Percentiles rank a stretch among this genome's conserved stretches.
Conservation (phyloP, 2,329 filamentous ascomycete species). For the Neophaeococcomyces aloes region DNA sequence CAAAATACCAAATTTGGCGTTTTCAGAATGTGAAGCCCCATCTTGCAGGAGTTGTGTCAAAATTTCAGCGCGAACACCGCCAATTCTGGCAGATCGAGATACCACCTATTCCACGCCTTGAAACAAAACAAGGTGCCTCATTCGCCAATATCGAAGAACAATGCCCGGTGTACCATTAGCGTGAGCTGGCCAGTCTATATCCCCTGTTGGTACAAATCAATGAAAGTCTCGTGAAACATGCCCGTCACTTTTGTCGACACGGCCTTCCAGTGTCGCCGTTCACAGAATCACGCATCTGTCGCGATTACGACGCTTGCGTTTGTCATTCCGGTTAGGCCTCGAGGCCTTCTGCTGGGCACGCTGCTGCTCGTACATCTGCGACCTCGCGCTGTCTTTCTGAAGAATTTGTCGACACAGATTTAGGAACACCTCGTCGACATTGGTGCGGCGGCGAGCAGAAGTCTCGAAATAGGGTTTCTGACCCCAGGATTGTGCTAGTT, state of each 20-base stretch:
- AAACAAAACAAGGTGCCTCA: too few species aligned
- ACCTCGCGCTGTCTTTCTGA: constrained; percentile 48
- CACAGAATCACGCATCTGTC: constrained; percentile 26
- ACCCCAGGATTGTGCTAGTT: constrained; percentile 76
- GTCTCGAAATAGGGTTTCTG: constrained; percentile 85
- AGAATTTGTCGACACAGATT: constrained; percentile 78
- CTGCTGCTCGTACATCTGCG: constrained; percentile 26
- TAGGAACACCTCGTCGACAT: constrained; percentile 82
- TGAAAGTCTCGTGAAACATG: background rate
- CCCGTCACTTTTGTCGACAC: background rate
- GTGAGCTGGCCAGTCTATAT: constrained; percentile 6
- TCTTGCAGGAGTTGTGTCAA: background rate
- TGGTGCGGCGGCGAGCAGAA: constrained; percentile 68
- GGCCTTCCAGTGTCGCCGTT: background rate
- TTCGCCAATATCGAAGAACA: background rate
- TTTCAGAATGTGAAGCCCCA: constrained; percentile 59
- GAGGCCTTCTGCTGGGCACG: constrained; percentile 28
- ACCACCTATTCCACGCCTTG: too few species aligned
- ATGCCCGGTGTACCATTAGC: constrained; percentile 1
- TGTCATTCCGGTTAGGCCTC: constrained; percentile 26
- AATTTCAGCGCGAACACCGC: background rate
- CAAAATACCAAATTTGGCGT: constrained; percentile 63
- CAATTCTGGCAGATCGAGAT: too few species aligned
- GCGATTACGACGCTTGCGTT: constrained; percentile 24
- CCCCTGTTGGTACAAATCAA: background rate